A percentile compares a stretch with the other conserved stretches of the same genome.
phyloP scores from a whole-genome alignment of 345 rosid genomes.

The Toxicodendron radicans region DNA sequence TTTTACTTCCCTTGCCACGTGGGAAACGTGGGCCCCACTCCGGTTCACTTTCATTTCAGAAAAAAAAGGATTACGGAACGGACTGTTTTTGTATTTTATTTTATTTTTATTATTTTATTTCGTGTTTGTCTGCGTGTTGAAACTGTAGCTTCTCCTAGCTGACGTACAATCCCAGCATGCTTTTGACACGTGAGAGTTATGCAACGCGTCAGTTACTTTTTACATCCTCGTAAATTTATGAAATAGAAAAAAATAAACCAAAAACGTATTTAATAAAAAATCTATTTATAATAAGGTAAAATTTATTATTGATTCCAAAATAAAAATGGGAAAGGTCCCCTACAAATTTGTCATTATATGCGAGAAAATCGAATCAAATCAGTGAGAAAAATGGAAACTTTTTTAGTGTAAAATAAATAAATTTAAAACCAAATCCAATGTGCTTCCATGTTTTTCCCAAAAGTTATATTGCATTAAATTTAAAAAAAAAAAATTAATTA shows the following conservation, averaged over 20 bases:
- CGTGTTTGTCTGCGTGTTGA: background rate
- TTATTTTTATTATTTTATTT: no score
- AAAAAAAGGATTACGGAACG: constrained; percentile 4
- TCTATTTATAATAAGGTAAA: no score
- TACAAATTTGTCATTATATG: background rate
- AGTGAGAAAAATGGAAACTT: constrained; percentile 14
- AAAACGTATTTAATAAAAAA: no score
- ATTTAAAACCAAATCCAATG: constrained; percentile 16
- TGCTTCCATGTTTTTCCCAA: background rate
- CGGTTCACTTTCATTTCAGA: constrained; percentile 8
- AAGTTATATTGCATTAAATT: background rate
- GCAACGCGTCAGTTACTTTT: constrained; percentile 23
- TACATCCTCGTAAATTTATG: background rate
- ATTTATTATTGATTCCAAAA: no score
- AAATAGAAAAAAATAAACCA: no score
- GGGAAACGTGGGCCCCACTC: constrained; percentile 18
- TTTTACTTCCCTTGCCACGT: constrained; percentile 15
- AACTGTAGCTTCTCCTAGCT: constrained; percentile 7
- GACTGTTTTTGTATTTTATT: background rate
- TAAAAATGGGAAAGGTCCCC: constrained; percentile 11
- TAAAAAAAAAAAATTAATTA: background rate
- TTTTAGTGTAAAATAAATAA: background rate
- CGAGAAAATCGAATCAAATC: constrained; percentile 17
- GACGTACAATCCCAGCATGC: constrained; percentile 21
- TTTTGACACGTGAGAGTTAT: constrained; percentile 25